Conservation (phyloP, 2,329 filamentous ascomycete species). For the Dissoconium aciculare region DNA sequence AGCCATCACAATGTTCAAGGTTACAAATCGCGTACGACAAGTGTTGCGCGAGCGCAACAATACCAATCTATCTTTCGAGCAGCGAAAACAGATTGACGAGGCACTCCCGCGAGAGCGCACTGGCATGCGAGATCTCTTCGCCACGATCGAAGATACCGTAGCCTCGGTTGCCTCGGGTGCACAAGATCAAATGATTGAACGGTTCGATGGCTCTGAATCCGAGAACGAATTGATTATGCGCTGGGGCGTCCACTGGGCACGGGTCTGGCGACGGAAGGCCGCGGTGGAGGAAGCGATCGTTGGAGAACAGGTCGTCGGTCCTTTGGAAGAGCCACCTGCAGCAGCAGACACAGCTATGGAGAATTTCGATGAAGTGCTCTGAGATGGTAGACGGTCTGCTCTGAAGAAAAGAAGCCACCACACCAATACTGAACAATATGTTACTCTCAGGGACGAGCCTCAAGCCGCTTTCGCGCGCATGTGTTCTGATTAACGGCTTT, state of each 20-base stretch:
- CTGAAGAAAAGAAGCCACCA: too few relatives aligned
- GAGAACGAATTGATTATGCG: conserved; percentile 52
- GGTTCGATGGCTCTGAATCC: conserved; percentile 41
- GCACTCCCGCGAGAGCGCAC: conserved; percentile 54
- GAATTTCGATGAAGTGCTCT: conserved; percentile 19
- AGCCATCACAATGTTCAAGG: conserved; percentile 74
- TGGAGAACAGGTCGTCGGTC: conserved; percentile 38
- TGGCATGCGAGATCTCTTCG: conserved; percentile 67
- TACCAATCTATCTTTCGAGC: conserved; percentile 40
- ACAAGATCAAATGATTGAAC: conserved; percentile 62
- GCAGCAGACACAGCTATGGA: conserved; percentile 15
- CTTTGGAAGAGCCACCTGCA: conserved; percentile 24
- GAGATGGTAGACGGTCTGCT: too few relatives aligned
- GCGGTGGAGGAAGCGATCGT: conserved; percentile 71
- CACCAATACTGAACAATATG: too few relatives aligned
- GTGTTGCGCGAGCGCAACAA: conserved; percentile 52
- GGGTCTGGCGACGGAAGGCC: conserved; percentile 66
- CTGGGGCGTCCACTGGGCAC: conserved; percentile 77
- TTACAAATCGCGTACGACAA: conserved; percentile 72
- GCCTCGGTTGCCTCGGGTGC: conserved; percentile 55
- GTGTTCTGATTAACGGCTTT: too few relatives aligned
- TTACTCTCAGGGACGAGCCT: too few relatives aligned
- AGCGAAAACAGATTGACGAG: conserved; percentile 47
- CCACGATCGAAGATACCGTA: conserved; percentile 63
- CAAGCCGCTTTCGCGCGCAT: too few relatives aligned